Evolutionary conservation across 1,284 basidiomycete genomes (phyloP).

Genomic region (Fomitopsis betulina): DNA sequence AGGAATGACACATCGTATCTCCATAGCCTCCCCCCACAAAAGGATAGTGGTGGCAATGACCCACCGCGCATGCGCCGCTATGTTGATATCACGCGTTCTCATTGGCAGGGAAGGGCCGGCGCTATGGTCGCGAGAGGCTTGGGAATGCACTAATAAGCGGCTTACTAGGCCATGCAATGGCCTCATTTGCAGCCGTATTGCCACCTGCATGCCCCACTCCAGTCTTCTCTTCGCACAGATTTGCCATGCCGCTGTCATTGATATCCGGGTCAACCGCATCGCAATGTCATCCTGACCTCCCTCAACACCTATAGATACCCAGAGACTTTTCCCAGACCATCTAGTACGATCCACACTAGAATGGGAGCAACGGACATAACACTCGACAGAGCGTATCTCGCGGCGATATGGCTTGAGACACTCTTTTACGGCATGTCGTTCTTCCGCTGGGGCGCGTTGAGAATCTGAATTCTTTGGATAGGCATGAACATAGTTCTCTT

Average conservation of each 20-base stretch:
- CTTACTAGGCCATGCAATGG: neutral
- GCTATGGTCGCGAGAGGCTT: neutral
- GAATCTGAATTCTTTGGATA: slow-evolving; percentile 10
- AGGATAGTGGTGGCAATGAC: neutral
- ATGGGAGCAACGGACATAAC: slow-evolving; percentile 23
- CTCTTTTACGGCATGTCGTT: slow-evolving; percentile 29
- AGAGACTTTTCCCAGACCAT: neutral
- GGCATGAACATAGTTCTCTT: slow-evolving; percentile 34
- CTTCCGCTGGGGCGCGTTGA: neutral
- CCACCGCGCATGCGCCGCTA: neutral
- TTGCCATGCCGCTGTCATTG: neutral
- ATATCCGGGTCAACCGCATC: neutral
- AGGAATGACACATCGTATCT: neutral
- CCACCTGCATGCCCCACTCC: neutral
- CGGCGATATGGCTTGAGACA: slow-evolving; percentile 34
- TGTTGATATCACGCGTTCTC: too few relatives aligned
- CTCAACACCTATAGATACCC: neutral
- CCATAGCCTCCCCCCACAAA: neutral
- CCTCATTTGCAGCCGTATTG: neutral
- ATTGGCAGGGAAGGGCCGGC: too few relatives aligned
- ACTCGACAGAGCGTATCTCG: slow-evolving; percentile 32
- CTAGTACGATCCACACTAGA: neutral
- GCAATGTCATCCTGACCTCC: neutral
- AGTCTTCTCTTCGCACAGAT: neutral
- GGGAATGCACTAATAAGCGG: too few relatives aligned